These are phyloP conservation scores for Hymenoscyphus repandus DNA, from an alignment of 2,329 filamentous ascomycete genomes.

Conservation along the genomic window DNA sequence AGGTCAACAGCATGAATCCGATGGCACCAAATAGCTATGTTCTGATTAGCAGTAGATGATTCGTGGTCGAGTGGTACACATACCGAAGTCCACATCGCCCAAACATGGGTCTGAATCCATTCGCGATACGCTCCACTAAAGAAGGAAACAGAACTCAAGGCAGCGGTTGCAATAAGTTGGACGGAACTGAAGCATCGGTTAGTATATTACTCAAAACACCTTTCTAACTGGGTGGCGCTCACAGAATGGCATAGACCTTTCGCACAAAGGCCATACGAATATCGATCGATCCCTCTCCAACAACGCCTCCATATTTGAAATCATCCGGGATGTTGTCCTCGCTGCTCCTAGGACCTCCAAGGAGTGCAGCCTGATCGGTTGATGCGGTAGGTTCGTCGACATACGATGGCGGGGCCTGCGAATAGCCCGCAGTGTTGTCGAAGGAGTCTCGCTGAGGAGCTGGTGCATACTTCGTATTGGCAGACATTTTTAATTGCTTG, in stretches of 20 bases:
- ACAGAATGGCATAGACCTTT: slow-evolving; percentile 96
- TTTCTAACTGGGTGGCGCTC: slow-evolving; percentile 29
- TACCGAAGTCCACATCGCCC: slow-evolving; percentile 80
- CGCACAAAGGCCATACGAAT: slow-evolving; percentile 96
- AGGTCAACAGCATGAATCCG: slow-evolving; percentile 80
- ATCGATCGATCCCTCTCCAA: slow-evolving; percentile 88
- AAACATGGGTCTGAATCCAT: slow-evolving; percentile 83
- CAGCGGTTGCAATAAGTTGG: slow-evolving; percentile 80
- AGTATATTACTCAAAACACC: not conserved
- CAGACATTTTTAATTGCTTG: slow-evolving; percentile 49
- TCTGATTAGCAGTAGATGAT: slow-evolving; percentile 13
- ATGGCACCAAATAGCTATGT: slow-evolving; percentile 69
- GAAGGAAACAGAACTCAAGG: slow-evolving; percentile 80
- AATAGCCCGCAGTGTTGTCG: slow-evolving; percentile 59
- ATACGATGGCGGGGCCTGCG: slow-evolving; percentile 81
- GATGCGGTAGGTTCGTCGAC: slow-evolving; percentile 51
- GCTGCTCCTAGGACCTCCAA: slow-evolving; percentile 69
- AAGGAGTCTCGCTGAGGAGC: slow-evolving; percentile 85
- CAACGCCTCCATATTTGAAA: slow-evolving; percentile 95
- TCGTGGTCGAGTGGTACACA: slow-evolving; percentile 25
- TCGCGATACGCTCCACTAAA: slow-evolving; percentile 70
- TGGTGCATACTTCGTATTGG: slow-evolving; percentile 74
- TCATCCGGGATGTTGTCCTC: slow-evolving; percentile 93
- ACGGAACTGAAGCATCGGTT: slow-evolving; percentile 52
- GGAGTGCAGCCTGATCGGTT: slow-evolving; percentile 47